Evolutionary conservation across 768 basidiomycete genomes (phyloP).

Genomic region (Suillus bovinus): DNA sequence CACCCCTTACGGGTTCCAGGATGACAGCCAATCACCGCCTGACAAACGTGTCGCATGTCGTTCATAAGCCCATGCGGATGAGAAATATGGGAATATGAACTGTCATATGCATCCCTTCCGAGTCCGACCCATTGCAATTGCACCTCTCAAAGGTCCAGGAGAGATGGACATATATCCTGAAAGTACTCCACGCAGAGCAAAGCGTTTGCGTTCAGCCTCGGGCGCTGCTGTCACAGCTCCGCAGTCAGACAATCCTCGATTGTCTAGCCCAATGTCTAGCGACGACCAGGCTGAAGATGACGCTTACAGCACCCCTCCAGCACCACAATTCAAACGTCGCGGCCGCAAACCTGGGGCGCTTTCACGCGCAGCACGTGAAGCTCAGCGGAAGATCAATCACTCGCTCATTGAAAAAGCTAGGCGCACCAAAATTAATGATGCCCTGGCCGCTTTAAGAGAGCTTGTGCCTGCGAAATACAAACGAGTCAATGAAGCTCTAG

Average conservation of each 20-base stretch:
- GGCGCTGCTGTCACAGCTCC: constrained; percentile 11
- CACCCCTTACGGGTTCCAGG: not conserved
- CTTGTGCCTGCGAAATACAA: constrained; percentile 71
- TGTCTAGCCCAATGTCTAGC: constrained; percentile 12
- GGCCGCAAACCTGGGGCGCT: constrained; percentile 71
- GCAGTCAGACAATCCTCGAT: constrained; percentile 4
- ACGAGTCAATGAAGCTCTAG: constrained; percentile 31
- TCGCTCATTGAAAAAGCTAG: constrained; percentile 93
- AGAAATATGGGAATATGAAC: not conserved
- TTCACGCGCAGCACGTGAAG: constrained; percentile 78
- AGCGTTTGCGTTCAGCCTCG: constrained; percentile 36
- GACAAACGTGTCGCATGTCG: constrained; percentile 8
- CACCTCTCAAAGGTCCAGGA: constrained; percentile 6
- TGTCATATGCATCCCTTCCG: constrained; percentile 19
- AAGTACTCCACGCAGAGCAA: constrained; percentile 45
- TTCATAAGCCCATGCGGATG: constrained; percentile 5
- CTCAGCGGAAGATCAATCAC: constrained; percentile 90
- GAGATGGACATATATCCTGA: constrained; percentile 36
- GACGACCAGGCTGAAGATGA: constrained; percentile 31
- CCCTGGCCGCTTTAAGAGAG: constrained; percentile 70
- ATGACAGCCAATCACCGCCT: constrained; percentile 4
- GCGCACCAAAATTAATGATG: constrained; percentile 94
- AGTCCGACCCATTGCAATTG: constrained; percentile 30
- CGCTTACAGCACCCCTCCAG: constrained; percentile 20
- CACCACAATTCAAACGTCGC: constrained; percentile 54